These are phyloP conservation scores for Rickenella mellea DNA, from an alignment of 768 basidiomycete genomes.

Conservation along the genomic window DNA sequence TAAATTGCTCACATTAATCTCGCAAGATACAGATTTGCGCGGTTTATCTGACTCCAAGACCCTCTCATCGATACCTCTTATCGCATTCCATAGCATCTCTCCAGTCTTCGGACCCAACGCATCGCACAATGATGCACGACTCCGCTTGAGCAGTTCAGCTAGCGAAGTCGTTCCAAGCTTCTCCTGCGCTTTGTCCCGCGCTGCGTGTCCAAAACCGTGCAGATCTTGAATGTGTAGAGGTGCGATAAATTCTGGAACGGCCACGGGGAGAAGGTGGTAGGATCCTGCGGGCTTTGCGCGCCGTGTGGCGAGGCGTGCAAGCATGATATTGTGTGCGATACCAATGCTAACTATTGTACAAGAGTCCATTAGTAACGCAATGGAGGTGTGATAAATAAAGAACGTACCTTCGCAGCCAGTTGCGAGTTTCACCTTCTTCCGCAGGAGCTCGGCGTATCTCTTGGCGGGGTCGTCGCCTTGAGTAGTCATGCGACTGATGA, in stretches of 20 bases:
- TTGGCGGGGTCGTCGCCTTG: conserved; percentile 48
- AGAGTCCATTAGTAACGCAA: conserved; percentile 1
- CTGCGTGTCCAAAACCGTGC: conserved; percentile 78
- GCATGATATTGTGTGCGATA: conserved; percentile 82
- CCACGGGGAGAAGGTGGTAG: conserved; percentile 56
- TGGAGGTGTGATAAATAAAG: conserved; percentile 1
- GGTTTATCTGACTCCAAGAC: conserved; percentile 76
- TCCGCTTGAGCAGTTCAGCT: conserved; percentile 56
- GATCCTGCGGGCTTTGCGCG: conserved; percentile 87
- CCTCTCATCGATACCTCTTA: conserved; percentile 77
- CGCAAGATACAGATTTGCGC: conserved; percentile 86
- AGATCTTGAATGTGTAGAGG: conserved; percentile 71
- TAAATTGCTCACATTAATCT: conserved; percentile 71
- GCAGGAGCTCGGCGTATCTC: conserved; percentile 73
- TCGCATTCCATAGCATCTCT: conserved; percentile 74
- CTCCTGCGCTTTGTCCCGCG: conserved; percentile 67
- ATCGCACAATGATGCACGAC: conserved; percentile 55
- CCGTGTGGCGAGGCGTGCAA: conserved; percentile 87
- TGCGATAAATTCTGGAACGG: conserved; percentile 45
- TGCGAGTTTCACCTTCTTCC: conserved; percentile 62
- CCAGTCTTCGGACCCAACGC: conserved; percentile 75
- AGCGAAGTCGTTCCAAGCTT: conserved; percentile 67
- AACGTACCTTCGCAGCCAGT: conserved; percentile 77
- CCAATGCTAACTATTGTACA: conserved; percentile 81
- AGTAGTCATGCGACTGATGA: conserved; percentile 30